phyloP scores from a whole-genome alignment of 1,284 basidiomycete species.

The Puccinia hordei region DNA sequence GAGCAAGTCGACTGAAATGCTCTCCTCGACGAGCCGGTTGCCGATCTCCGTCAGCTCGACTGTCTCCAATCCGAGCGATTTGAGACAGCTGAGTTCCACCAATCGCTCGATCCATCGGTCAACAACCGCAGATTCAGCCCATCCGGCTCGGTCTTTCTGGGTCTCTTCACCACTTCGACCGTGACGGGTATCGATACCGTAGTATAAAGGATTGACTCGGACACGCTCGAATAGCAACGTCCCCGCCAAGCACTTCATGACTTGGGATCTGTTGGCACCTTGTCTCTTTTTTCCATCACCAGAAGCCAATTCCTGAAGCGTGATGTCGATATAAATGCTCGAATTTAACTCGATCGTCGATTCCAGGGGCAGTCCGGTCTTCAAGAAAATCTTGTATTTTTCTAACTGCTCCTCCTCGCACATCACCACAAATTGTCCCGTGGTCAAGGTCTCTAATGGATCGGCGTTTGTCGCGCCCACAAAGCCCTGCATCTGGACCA shows the following conservation, averaged over 20 bases:
- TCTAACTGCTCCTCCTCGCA: slow-evolving; percentile 56
- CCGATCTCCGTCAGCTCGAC: slow-evolving; percentile 40
- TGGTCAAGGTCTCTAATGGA: slow-evolving; percentile 49
- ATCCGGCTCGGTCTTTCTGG: slow-evolving; percentile 5
- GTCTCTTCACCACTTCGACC: slow-evolving; percentile 5
- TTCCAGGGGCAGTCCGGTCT: slow-evolving; percentile 56
- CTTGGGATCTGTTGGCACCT: slow-evolving; percentile 10
- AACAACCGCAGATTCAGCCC: slow-evolving; percentile 27
- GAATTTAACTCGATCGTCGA: slow-evolving; percentile 52
- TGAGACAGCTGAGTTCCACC: slow-evolving; percentile 40
- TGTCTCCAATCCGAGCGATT: slow-evolving; percentile 22
- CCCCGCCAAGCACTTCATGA: slow-evolving; percentile 29
- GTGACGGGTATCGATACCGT: slow-evolving; percentile 38
- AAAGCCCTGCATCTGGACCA: slow-evolving; percentile 56
- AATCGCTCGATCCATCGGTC: slow-evolving; percentile 35
- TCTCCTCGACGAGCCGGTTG: neutral
- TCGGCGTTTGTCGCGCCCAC: slow-evolving; percentile 39
- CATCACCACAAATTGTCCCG: slow-evolving; percentile 56
- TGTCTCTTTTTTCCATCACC: neutral
- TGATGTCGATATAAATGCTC: neutral
- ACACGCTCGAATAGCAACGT: slow-evolving; percentile 27
- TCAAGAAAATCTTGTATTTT: slow-evolving; percentile 54
- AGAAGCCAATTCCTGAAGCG: neutral
- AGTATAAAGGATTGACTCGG: slow-evolving; percentile 35
- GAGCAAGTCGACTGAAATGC: neutral